phyloP scores from a whole-genome alignment of 2,329 filamentous ascomycete species.

The Beauveria medogensis region DNA sequence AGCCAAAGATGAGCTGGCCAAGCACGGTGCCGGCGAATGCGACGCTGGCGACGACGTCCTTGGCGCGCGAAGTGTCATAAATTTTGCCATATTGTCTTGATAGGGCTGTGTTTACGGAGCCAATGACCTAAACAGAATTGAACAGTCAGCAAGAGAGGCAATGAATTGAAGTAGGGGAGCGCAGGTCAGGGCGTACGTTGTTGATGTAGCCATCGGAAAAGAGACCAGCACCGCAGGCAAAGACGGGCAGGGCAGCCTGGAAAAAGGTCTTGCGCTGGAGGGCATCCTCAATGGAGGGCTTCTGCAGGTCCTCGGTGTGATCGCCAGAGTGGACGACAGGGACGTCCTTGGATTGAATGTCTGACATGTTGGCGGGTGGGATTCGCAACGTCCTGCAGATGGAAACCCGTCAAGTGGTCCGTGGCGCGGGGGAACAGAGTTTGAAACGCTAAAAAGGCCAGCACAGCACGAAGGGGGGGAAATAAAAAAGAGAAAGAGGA shows the following conservation, averaged over 20 bases:
- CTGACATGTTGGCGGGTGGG: background rate
- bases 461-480: too few relatives aligned
- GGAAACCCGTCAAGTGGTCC: background rate
- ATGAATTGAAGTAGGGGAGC: background rate
- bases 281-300: background rate
- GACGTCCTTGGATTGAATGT: conserved; percentile 8
- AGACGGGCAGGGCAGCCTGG: conserved; percentile 49
- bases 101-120: conserved; percentile 75
- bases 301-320: background rate
- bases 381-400: background rate
- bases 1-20: conserved; percentile 74
- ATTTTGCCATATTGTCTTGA: conserved; percentile 55
- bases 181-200: conserved; percentile 44
- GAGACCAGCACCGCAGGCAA: conserved; percentile 82
- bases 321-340: background rate
- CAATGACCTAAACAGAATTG: conserved; percentile 58
- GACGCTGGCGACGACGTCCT: conserved; percentile 70
- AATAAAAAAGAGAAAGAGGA: too few relatives aligned
- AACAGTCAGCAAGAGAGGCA: background rate
- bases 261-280: conserved; percentile 11
- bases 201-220: conserved; percentile 93
- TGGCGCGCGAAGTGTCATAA: conserved; percentile 63
- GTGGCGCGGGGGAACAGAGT: background rate
- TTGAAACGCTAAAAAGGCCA: background rate
- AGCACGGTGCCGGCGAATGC: conserved; percentile 81